Evolutionary conservation across 352 stramenopile genomes (phyloP).

Genomic region (Phytophthora pisi): DNA sequence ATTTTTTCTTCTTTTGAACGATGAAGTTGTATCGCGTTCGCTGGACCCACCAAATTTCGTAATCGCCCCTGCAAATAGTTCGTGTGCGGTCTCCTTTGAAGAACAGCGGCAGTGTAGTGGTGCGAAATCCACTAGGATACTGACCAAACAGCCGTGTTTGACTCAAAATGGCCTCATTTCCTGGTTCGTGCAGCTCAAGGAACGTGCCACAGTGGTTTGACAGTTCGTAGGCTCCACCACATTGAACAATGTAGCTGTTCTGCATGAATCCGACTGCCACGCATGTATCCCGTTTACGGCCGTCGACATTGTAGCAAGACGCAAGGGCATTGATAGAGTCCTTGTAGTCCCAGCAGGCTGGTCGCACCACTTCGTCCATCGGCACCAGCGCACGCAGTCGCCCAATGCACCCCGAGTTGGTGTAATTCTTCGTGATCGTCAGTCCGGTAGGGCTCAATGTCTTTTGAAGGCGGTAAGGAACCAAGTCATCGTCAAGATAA

Average conservation of each 20-base stretch:
- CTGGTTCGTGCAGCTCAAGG: constrained; percentile 79
- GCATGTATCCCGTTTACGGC: constrained; percentile 58
- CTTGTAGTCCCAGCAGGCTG: constrained; percentile 88
- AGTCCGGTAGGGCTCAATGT: constrained; percentile 46
- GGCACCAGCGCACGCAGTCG: constrained; percentile 54
- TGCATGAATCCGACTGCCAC: constrained; percentile 84
- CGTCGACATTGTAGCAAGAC: constrained; percentile 71
- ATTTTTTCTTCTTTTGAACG: constrained; percentile 83
- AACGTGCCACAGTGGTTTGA: constrained; percentile 87
- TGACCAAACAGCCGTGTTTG: constrained; percentile 73
- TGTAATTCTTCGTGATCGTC: constrained; percentile 56
- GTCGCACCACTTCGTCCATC: constrained; percentile 55
- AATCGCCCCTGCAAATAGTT: constrained; percentile 73
- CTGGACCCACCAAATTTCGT: constrained; percentile 90
- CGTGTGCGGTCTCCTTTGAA: constrained; percentile 63
- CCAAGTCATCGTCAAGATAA: constrained; percentile 59
- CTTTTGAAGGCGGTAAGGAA: constrained; percentile 68
- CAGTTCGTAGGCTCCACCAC: constrained; percentile 65
- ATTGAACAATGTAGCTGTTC: constrained; percentile 80
- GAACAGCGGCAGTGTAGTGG: constrained; percentile 75
- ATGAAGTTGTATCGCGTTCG: constrained; percentile 85
- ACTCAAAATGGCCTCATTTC: constrained; percentile 68
- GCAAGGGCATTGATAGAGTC: constrained; percentile 67
- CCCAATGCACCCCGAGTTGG: constrained; percentile 59
- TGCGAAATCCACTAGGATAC: constrained; percentile 77